Evolutionary conservation across 1,139 yeast species (phyloP), one percentile per base, ranked within the genome.

Genomic region (Debaryomycetaceae sp.): DNA sequence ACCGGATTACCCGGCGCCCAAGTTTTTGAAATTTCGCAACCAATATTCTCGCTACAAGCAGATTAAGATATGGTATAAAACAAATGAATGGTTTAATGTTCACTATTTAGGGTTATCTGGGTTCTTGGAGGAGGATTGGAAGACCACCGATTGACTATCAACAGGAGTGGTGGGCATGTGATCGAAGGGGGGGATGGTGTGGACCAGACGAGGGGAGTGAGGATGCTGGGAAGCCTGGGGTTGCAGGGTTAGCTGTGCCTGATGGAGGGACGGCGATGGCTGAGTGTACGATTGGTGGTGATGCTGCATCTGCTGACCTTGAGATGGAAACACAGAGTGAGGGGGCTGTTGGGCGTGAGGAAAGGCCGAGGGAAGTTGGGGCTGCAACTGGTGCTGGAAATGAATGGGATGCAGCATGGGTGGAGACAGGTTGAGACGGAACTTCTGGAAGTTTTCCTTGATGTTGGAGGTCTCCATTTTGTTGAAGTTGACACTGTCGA

Each of bases 381-480:
- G 36, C 23, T 13, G 41, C 14, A 27, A 17, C 36, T 6, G 40
- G 6, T 22, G 44, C 40, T n/a, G 45, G 40, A 6, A 37, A 29
- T 13, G 35, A 29, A 33, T 20, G 31, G 31, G 8, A 11, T 27
- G 31, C 8, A 11, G 11, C 11, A 27, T 23, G 24, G 20, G 23
- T 13, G 33, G 42, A 14, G 31, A 40, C 37, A 8, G 41, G 39
- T 36, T 42, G 20, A 38, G 20, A 11, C 49, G 45, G 36, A 49
- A 49, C 34, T 49, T 49, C 37, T 48, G 51, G 37, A 48, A 49
- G 37, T 46, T 49, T 6, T 48, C 47, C 29, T 42, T 43, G 11
- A 49, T 29, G 6, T 44, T 34, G 6, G 50, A 48, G 3, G 39
- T 39, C 20, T 41, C 46, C 6, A 49, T 48, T 27, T 46, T 46